Evolutionary conservation across 2,329 filamentous ascomycete species (phyloP).

Genomic region (Atkinsonella texensis): DNA sequence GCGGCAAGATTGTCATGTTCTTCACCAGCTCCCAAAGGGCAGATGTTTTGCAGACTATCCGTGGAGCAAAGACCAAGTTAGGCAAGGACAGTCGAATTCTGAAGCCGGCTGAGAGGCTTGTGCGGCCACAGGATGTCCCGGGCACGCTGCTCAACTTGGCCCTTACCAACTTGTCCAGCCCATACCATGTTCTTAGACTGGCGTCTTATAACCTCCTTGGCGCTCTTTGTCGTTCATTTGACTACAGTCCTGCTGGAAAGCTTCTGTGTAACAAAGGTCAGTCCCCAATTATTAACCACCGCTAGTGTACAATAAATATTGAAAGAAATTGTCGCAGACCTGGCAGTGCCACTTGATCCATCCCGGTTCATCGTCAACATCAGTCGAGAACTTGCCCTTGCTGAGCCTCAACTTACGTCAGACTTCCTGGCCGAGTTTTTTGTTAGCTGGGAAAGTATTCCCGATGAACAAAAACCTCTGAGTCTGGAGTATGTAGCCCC

Average conservation of each 20-base stretch:
- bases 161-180: constrained; percentile 52
- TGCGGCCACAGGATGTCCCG: constrained; percentile 58
- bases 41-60: constrained; percentile 52
- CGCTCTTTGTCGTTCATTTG: constrained; percentile 55
- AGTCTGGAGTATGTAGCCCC: constrained; percentile 60
- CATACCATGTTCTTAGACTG: constrained; percentile 46
- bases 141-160: constrained; percentile 57
- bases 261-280: constrained; percentile 50
- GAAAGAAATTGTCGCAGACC: constrained; percentile 28
- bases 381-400: constrained; percentile 48
- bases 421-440: constrained; percentile 66
- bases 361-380: constrained; percentile 54
- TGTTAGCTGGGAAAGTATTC: constrained; percentile 58
- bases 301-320: neutral
- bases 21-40: constrained; percentile 54
- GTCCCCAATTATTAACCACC: constrained; percentile 8
- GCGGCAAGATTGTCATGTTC: constrained; percentile 60
- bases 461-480: constrained; percentile 53
- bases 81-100: constrained; percentile 49
- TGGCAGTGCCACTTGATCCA: constrained; percentile 51
- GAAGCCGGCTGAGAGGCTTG: constrained; percentile 52
- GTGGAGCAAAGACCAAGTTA: constrained; percentile 50
- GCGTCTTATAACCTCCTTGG: constrained; percentile 57
- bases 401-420: constrained; percentile 54
- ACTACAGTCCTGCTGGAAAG: constrained; percentile 49